Base-by-base conservation (phyloP, 345 rosid genomes). In the Zanthoxylum bungeanum region DNA sequence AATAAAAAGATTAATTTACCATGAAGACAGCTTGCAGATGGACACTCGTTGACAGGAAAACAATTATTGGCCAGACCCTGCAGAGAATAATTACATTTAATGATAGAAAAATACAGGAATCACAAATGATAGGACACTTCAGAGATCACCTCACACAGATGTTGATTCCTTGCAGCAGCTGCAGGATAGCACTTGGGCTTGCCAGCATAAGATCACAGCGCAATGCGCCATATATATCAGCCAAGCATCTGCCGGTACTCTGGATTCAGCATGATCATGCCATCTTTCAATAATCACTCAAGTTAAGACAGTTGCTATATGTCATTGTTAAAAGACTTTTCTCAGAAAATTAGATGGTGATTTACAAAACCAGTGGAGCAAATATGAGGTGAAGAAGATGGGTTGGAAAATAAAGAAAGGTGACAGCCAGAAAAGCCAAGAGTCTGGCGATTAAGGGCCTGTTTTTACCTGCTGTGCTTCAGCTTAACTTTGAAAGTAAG, bases 171-270 rank as follows among this genome's bases (percentile, higher is more conserved):
- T 47, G 89, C 84, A 61, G 83, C 85, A 71, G 96, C 93, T 21
- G 93, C 89, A 33, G 90, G 87, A 81, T 85, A 88, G 84, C 97
- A 90, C 81, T 87, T 90, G 4, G 86, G 64, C 80, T 85, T 92
- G 27, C 79, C 84, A 84, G 75, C 37, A 87, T 75, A 40, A 75
- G 74, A 79, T 92, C 93, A 77, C 93, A 88, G 75, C 88, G 92
- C 81, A 89, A 60, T 47, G 93, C 96, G 34, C 96, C 92, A 74
- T 92, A 90, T 34, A 90, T 39, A 79, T 90, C 96, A 68, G 96
- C 91, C 71, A 87, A 69, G 78, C 96, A 92, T 79, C 77, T 86
- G 62, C 88, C 73, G 28, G 72, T 82, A 84, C 87, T 88, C 98
- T 92, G 83, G 67, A 73, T 71, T 73, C 67, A 76, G 62, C 71